These are phyloP conservation scores for Entoloma clypeatum DNA, from an alignment of 1,284 basidiomycete genomes.

Conservation along the genomic window DNA sequence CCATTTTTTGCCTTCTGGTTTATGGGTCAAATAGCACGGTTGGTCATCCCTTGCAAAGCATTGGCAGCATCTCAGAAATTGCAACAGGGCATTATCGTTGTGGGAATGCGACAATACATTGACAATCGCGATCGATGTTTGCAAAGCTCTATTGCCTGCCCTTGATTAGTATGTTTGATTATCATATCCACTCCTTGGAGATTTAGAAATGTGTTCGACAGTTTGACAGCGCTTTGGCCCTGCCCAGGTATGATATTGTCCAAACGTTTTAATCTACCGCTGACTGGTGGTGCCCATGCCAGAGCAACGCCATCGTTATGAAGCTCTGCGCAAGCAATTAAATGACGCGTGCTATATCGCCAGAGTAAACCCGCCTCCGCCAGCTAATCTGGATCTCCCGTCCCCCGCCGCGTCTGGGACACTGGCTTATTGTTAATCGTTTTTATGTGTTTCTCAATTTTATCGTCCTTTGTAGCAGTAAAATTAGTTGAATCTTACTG, in stretches of 20 bases:
- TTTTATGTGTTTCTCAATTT: conserved; percentile 10
- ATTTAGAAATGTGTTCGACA: conserved; percentile 14
- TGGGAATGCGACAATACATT: conserved; percentile 62
- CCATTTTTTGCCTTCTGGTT: conserved; percentile 78
- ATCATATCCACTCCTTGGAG: background rate
- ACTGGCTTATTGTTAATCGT: conserved; percentile 6
- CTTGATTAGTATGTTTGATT: conserved; percentile 49
- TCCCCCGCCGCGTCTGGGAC: conserved; percentile 10
- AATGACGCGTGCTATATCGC: conserved; percentile 46
- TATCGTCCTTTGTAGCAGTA: conserved; percentile 9
- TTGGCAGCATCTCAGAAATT: conserved; percentile 1
- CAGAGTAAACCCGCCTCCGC: conserved; percentile 38
- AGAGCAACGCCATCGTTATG: conserved; percentile 55
- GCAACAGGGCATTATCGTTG: conserved; percentile 49
- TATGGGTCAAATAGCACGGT: conserved; percentile 70
- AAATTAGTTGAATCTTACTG: conserved; percentile 13
- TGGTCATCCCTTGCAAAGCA: conserved; percentile 15
- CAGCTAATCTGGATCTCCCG: conserved; percentile 28
- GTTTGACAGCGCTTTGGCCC: conserved; percentile 62
- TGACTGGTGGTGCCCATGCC: conserved; percentile 1
- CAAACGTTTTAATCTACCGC: conserved; percentile 1
- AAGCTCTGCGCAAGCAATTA: conserved; percentile 45
- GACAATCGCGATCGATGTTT: conserved; percentile 61
- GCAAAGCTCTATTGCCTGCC: conserved; percentile 55
- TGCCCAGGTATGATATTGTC: conserved; percentile 46